Conservation (phyloP, 108 stramenopile species). For the Seminavis robusta region DNA sequence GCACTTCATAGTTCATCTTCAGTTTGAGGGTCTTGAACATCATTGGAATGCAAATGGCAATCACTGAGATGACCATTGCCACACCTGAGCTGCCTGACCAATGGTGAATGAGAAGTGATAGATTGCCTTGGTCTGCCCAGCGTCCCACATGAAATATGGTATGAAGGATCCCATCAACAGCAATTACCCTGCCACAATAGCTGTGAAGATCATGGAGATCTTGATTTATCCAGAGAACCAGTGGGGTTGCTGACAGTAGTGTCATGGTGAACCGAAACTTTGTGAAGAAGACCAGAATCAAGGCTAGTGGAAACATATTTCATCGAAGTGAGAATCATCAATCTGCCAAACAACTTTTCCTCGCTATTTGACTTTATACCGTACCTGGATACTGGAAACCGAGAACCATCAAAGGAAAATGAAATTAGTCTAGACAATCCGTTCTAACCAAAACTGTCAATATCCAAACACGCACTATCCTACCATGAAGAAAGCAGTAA, state of each 20-base stretch:
- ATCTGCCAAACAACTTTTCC: too few relatives aligned
- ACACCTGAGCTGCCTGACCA: slow-evolving; percentile 37
- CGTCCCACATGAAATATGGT: slow-evolving; percentile 31
- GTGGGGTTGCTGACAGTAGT: slow-evolving; percentile 25
- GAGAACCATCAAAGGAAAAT: too few relatives aligned
- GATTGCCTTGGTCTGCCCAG: slow-evolving; percentile 41
- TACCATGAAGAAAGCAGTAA: slow-evolving; percentile 43
- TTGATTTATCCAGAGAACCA: too few relatives aligned
- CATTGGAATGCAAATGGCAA: slow-evolving; percentile 43
- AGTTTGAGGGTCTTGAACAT: slow-evolving; percentile 12
- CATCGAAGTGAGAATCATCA: too few relatives aligned
- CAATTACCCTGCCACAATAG: slow-evolving; percentile 41
- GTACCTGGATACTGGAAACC: too few relatives aligned
- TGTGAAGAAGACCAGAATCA: slow-evolving; percentile 36
- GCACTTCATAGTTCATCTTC: slow-evolving; percentile 33
- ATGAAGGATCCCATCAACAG: slow-evolving; percentile 31
- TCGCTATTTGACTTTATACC: too few relatives aligned
- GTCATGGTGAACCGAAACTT: slow-evolving; percentile 40
- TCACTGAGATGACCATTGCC: slow-evolving; percentile 18
- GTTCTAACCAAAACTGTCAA: too few relatives aligned
- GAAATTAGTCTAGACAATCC: too few relatives aligned
- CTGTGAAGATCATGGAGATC: slow-evolving; percentile 42
- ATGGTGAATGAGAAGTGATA: slow-evolving; percentile 21
- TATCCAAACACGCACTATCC: too few relatives aligned
- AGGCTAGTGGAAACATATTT: too few relatives aligned